These are phyloP conservation scores for Ophiostoma piceae DNA, from an alignment of 2,329 filamentous ascomycete species.

Conservation along the genomic window DNA sequence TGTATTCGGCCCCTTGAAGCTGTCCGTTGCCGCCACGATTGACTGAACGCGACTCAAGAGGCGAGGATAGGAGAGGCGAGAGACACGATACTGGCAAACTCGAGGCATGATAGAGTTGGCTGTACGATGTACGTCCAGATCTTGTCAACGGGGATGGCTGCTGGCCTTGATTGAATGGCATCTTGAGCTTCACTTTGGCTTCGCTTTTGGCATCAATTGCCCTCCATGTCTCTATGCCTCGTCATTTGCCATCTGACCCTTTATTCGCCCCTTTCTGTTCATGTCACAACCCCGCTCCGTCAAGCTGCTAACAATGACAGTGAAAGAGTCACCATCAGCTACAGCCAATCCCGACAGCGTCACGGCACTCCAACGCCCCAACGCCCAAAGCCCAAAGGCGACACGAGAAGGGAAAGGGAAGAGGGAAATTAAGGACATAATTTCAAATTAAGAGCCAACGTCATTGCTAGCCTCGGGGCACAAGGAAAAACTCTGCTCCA, in stretches of 20 bases:
- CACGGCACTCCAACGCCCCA: not conserved
- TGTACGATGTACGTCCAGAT: no score
- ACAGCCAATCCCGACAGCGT: slow-evolving; percentile 12
- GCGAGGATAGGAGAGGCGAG: not conserved
- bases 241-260: not conserved
- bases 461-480: slow-evolving; percentile 26
- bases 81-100: no score
- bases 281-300: slow-evolving; percentile 25
- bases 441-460: slow-evolving; percentile 20
- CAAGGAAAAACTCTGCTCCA: slow-evolving; percentile 23
- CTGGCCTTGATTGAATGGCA: no score
- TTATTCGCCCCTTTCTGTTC: slow-evolving; percentile 4
- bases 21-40: not conserved
- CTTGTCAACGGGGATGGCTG: no score
- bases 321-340: not conserved
- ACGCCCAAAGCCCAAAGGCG: not conserved
- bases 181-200: no score
- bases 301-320: slow-evolving; percentile 19
- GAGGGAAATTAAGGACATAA: slow-evolving; percentile 10
- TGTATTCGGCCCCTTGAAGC: not conserved
- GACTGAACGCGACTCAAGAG: not conserved
- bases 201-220: not conserved
- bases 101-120: no score
- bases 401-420: not conserved
- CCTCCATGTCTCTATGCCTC: not conserved